These are phyloP conservation scores for Arthonia radiata DNA, from an alignment of 495 filamentous ascomycete genomes.

Conservation along the genomic window DNA sequence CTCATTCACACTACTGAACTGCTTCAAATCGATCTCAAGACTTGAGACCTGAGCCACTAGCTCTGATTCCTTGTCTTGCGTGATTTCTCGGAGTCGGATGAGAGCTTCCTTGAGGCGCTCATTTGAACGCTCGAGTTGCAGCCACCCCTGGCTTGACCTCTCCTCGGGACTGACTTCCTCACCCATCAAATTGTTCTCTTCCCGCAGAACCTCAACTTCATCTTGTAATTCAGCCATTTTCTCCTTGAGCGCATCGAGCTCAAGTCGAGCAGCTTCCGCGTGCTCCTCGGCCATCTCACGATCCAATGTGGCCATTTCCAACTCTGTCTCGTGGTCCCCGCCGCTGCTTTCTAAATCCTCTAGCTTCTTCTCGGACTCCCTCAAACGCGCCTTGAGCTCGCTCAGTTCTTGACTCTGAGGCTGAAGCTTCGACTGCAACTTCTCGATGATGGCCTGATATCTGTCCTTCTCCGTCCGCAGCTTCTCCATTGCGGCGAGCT, in stretches of 20 bases:
- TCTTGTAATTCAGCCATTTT: slow-evolving; percentile 65
- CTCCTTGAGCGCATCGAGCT: slow-evolving; percentile 50
- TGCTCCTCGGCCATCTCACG: slow-evolving; percentile 93
- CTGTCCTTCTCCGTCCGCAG: slow-evolving; percentile 60
- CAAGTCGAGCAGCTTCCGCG: slow-evolving; percentile 52
- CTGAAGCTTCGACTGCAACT: slow-evolving; percentile 71
- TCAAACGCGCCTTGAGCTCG: slow-evolving; percentile 49
- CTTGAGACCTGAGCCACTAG: slow-evolving; percentile 50
- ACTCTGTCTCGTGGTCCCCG: slow-evolving; percentile 54
- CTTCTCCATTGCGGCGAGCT: slow-evolving; percentile 52
- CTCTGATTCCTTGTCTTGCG: slow-evolving; percentile 63
- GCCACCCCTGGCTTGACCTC: slow-evolving; percentile 58
- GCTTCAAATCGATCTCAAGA: slow-evolving; percentile 53
- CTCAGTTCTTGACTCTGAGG: slow-evolving; percentile 59
- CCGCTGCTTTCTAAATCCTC: slow-evolving; percentile 47
- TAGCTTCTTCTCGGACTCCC: slow-evolving; percentile 42
- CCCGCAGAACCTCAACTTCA: slow-evolving; percentile 64
- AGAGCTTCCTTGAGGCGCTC: slow-evolving; percentile 73
- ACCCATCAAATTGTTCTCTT: slow-evolving; percentile 64
- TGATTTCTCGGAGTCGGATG: slow-evolving; percentile 60
- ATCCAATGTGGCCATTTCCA: slow-evolving; percentile 78
- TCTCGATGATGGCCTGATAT: slow-evolving; percentile 74
- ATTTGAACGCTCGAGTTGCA: slow-evolving; percentile 77
- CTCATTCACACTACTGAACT: slow-evolving; percentile 43
- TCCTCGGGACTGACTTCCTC: slow-evolving; percentile 77